These are phyloP conservation scores for Takashimella koratensis DNA, from an alignment of 1,284 basidiomycete species.

Conservation along the genomic window DNA sequence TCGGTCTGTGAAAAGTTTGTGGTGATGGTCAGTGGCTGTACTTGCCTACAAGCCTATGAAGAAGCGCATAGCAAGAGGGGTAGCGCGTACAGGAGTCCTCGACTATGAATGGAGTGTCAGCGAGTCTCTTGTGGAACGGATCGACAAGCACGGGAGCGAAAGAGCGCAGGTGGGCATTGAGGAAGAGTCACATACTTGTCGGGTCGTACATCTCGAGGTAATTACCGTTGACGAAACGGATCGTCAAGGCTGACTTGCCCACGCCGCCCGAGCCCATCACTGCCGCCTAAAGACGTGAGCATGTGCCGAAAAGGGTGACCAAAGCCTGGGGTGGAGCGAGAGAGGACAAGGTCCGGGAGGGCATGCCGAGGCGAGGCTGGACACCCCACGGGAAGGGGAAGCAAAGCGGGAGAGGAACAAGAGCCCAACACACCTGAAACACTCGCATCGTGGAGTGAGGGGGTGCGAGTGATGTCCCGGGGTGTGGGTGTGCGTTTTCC, in stretches of 20 bases:
- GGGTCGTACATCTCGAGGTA: slow-evolving; percentile 40
- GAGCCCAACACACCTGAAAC: background rate
- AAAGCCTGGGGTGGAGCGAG: too few relatives aligned
- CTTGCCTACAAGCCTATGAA: too few relatives aligned
- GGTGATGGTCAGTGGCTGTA: too few relatives aligned
- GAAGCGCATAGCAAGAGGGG: background rate
- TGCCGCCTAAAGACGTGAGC: slow-evolving; percentile 22
- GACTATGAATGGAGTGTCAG: slow-evolving; percentile 10
- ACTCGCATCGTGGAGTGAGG: background rate
- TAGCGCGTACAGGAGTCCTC: slow-evolving; percentile 30
- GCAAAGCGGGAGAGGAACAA: too few relatives aligned
- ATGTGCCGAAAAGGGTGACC: too few relatives aligned
- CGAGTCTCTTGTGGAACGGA: background rate
- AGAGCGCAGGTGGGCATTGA: background rate
- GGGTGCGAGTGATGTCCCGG: too few relatives aligned
- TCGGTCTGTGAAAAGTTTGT: slow-evolving; percentile 19
- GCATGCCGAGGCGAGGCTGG: too few relatives aligned
- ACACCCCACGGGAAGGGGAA: too few relatives aligned
- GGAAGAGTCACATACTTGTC: slow-evolving; percentile 21
- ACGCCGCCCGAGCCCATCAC: slow-evolving; percentile 42
- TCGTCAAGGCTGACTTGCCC: slow-evolving; percentile 36
- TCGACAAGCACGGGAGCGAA: background rate
- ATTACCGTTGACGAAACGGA: slow-evolving; percentile 34
- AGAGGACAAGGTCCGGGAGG: too few relatives aligned
- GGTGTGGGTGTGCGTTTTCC: too few relatives aligned